These are phyloP conservation scores for Tylopilus sp. DNA, from an alignment of 768 basidiomycete genomes.

Conservation along the genomic window DNA sequence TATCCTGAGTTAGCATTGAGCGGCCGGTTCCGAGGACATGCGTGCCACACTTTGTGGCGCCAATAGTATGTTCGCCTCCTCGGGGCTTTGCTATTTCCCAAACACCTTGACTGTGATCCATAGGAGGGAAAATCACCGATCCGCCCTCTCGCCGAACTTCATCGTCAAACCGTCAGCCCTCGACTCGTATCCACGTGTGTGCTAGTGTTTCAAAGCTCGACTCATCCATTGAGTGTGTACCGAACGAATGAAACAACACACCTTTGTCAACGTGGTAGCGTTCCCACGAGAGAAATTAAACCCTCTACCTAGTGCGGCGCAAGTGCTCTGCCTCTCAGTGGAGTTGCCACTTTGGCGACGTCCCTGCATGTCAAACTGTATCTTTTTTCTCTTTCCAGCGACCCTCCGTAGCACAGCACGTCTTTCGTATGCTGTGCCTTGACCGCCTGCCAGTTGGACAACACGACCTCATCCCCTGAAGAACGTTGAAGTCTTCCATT, in stretches of 20 bases:
- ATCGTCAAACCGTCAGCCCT: neutral
- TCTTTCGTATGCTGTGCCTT: constrained; percentile 36
- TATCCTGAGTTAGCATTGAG: neutral
- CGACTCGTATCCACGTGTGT: neutral
- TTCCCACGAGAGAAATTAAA: neutral
- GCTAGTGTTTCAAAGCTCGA: neutral
- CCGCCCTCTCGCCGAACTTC: too few species aligned
- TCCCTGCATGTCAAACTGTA: constrained; percentile 87
- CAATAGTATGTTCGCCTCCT: neutral
- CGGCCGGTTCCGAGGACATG: constrained; percentile 3
- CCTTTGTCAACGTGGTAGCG: neutral
- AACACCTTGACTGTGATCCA: neutral
- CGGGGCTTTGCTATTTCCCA: neutral
- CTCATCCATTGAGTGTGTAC: neutral
- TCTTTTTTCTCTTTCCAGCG: constrained; percentile 54
- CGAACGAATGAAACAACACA: neutral
- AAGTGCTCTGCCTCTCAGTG: neutral
- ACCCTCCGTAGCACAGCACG: constrained; percentile 45
- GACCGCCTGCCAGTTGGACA: constrained; percentile 62
- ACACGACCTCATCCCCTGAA: constrained; percentile 28
- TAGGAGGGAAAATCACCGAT: neutral
- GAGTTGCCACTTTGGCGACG: constrained; percentile 54
- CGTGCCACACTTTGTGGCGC: neutral
- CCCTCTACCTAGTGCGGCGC: neutral
- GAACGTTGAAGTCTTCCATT: constrained; percentile 20